Evolutionary conservation across 2,329 filamentous ascomycete species (phyloP).

Genomic region (Cyanodermella asteris): DNA sequence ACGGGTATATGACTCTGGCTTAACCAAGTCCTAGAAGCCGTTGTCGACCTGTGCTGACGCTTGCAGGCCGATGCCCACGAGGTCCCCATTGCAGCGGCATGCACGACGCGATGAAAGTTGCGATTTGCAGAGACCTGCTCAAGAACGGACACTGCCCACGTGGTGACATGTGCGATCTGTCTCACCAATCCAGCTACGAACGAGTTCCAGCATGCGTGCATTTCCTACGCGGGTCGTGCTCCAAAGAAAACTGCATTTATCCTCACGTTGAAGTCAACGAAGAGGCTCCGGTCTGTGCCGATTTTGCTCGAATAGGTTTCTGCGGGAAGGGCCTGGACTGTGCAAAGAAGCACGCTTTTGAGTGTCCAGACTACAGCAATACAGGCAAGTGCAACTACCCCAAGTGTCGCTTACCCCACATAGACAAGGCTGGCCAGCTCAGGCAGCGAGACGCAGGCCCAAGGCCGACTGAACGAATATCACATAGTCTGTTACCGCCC

Average conservation of each 20-base stretch:
- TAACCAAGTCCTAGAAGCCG: too few species aligned
- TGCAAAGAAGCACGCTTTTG: constrained; percentile 64
- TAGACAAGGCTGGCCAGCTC: constrained; percentile 67
- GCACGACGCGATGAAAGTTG: constrained; percentile 71
- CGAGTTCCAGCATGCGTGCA: constrained; percentile 76
- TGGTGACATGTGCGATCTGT: constrained; percentile 70
- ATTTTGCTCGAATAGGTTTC: constrained; percentile 72
- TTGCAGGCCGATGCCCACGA: constrained; percentile 61
- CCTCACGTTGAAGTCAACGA: constrained; percentile 61
- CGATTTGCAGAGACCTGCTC: constrained; percentile 74
- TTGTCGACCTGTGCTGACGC: too few species aligned
- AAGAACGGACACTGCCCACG: constrained; percentile 55
- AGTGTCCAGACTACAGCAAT: constrained; percentile 91
- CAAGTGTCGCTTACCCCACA: constrained; percentile 68
- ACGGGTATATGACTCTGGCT: too few species aligned
- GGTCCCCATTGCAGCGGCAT: constrained; percentile 59
- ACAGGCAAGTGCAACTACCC: constrained; percentile 60
- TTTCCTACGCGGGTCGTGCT: constrained; percentile 75
- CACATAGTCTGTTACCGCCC: too few species aligned
- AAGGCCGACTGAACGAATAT: too few species aligned
- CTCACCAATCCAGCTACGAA: constrained; percentile 64
- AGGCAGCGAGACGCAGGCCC: constrained; percentile 31
- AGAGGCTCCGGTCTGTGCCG: constrained; percentile 56
- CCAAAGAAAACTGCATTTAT: constrained; percentile 69
- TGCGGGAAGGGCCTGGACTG: constrained; percentile 66